Evolutionary conservation across 768 basidiomycete genomes (phyloP), one percentile per base, ranked within the genome.

Genomic region (Gymnopilus junonius): DNA sequence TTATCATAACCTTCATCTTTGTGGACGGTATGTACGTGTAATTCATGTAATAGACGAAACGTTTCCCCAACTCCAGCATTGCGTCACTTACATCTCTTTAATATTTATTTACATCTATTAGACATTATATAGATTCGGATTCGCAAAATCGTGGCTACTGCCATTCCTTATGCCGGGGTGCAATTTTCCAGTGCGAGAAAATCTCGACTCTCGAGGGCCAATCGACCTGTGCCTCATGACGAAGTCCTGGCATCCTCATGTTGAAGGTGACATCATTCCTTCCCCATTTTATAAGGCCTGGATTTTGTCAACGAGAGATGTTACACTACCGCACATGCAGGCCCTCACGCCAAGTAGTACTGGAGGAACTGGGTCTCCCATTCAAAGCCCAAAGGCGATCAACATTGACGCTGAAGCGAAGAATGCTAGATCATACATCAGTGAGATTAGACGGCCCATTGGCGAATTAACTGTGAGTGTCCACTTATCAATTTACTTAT

Each of bases 81-180:
- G 56, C 59, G 66, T 61, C 56, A 58, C 67, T 63, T 62, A 57
- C 60, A 48, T 55, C 51, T 39, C 35, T 60, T 61, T 6, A 40
- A 35, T 64, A 62, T 63, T 58, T 70, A 64, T 65, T 66, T 64
- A 67, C 66, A 65, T 64, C 46, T 70, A 67, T 61, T 51, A 62
- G 45, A 60, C 45, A 59, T 62, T 37, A 63, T 54, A 50, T 43
- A 58, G 45, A 23, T 42, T 51, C 40, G 54, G 34, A 21, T 42
- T 43, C 23, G 46, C 43, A 39, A 48, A 51, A 37, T 43, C 53
- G 29, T 35, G 27, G 48, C 42, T n/a, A 42, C 32, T 42, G 45
- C 54, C 32, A 34, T 61, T 54, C 48, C 32, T 29, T 29, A 40
- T 55, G 8, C 55, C 12, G 17, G 23, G 32, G 14, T 55, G 48